Evolutionary conservation across 805 yeast species (phyloP), one percentile per base, ranked within the genome.

Genomic region (Candida golubevii): DNA sequence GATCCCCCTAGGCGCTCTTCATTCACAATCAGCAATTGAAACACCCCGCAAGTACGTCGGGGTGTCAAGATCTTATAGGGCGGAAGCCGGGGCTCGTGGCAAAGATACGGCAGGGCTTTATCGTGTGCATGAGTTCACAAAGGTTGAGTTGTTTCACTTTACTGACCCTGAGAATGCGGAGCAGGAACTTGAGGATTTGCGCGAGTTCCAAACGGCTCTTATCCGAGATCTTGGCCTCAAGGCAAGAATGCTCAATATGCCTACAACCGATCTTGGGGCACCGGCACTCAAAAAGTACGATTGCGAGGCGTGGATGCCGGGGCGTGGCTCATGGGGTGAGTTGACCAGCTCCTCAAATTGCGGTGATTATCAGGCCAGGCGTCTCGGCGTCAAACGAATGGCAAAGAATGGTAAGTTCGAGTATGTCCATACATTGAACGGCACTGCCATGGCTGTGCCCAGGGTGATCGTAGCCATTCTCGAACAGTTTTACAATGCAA

Each of bases 261-360:
- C 97, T 0, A 80, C 83, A 26, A 80, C 85, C 50, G 99, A 93
- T 60, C 67, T 93, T 41, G 99, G 99, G 0, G 83, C 96, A 0
- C 96, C 99, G 1, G 98, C 98, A 0, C 80, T 75, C 63, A 83
- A 85, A 58, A 93, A 93, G 61, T 88, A 82, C 60, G 99, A 93
- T 56, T 87, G 90, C 45, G 99, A 93, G 65, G 96, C 90, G 0
- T 88, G 96, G 89, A 91, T 93, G 98, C 98, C 98, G 0, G 97
- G 98, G 2, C 78, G 97, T 55, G 90, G 88, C 1, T 62, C 68
- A 1, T 91, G 95, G 88, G 99, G 99, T 4, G 99, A 93, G 61
- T 73, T 93, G 29, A 82, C 95, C 1, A 87, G 96, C 27, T 76
- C 95, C 1, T 89, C 97, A 2, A 91, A 90, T 60, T 93, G 99